These are phyloP conservation scores for Heritiera fomes DNA, from an alignment of 345 rosid species.

Conservation along the genomic window DNA sequence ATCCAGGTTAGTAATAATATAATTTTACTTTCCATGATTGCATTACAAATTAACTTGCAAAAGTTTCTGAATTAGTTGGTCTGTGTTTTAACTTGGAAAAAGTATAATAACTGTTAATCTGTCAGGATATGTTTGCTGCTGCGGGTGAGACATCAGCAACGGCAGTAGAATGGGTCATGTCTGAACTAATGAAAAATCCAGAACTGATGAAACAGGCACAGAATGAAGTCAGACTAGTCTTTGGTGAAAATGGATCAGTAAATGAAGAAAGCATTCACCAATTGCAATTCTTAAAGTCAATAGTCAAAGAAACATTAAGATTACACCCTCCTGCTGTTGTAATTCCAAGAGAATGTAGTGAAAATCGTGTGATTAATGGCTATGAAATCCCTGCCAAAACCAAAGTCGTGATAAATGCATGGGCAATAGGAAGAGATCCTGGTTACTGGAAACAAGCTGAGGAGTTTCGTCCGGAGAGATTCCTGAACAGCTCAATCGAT, in stretches of 20 bases:
- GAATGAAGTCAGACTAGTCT: background rate
- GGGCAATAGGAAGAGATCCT: background rate
- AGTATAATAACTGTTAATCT: too few species aligned
- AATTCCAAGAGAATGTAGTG: background rate
- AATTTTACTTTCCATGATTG: too few species aligned
- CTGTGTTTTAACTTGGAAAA: too few species aligned
- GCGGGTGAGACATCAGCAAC: conserved; percentile 14
- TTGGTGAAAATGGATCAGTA: background rate
- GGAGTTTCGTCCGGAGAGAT: background rate
- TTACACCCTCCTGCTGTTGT: background rate
- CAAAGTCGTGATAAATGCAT: background rate
- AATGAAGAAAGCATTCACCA: background rate
- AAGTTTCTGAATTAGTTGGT: too few species aligned
- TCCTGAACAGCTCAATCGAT: background rate
- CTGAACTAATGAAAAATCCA: background rate
- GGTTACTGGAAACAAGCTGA: background rate
- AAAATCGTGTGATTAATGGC: background rate
- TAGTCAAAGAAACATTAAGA: background rate
- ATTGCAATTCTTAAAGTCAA: background rate
- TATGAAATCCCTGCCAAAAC: background rate
- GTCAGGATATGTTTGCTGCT: too few species aligned
- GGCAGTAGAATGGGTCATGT: background rate
- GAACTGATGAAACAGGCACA: background rate
- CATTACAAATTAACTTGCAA: too few species aligned
- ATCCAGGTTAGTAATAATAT: background rate